These are phyloP conservation scores for Syzygium aqueum DNA, from an alignment of 345 rosid species.

Conservation along the genomic window DNA sequence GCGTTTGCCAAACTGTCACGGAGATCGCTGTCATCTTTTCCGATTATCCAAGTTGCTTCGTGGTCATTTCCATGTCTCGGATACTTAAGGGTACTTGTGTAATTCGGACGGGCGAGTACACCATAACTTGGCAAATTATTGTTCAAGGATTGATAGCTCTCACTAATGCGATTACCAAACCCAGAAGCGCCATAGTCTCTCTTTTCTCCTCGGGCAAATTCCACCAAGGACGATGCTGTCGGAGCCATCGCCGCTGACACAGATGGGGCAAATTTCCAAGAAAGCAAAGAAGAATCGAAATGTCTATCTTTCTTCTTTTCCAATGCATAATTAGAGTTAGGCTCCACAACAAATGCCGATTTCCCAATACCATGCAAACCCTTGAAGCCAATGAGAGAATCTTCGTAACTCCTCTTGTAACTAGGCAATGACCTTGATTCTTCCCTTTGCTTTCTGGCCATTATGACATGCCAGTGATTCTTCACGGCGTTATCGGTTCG, in stretches of 20 bases:
- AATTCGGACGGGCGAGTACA: not conserved
- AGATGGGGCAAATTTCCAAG: slow-evolving; percentile 21
- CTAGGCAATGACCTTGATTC: slow-evolving; percentile 10
- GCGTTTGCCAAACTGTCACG: not conserved
- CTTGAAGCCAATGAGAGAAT: not conserved
- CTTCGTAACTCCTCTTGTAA: not conserved
- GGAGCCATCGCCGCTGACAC: not conserved
- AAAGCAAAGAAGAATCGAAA: slow-evolving; percentile 10
- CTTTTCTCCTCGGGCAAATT: not conserved
- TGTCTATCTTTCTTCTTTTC: not conserved
- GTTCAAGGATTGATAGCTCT: not conserved
- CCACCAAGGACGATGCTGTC: not conserved
- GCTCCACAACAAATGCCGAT: not conserved
- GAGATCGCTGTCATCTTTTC: not conserved
- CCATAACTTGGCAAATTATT: not conserved
- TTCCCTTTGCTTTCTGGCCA: slow-evolving; percentile 45
- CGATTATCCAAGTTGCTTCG: not conserved
- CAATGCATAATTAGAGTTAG: not conserved
- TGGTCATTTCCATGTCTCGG: not conserved
- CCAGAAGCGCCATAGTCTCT: not conserved
- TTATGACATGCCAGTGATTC: slow-evolving; percentile 59
- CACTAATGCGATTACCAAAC: not conserved
- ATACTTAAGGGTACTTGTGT: not conserved
- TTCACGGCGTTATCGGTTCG: slow-evolving; percentile 54
- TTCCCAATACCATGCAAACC: not conserved